Conservation (phyloP, 1,139 yeast species). For the Scheffersomyces parashehatae region DNA sequence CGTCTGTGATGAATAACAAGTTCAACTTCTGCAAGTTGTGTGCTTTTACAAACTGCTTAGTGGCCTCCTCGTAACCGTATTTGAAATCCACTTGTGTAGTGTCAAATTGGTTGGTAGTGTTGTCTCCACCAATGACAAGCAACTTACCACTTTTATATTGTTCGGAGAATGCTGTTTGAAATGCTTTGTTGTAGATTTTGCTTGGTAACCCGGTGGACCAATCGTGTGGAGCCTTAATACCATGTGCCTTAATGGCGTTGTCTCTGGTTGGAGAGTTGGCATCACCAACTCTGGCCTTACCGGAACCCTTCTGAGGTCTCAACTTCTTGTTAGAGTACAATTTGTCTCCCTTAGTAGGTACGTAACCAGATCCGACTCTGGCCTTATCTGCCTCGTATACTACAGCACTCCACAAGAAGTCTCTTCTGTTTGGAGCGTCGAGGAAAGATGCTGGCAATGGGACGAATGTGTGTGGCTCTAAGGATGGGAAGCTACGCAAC, state of each 20-base stretch:
- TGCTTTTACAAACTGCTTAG: constrained; percentile 56
- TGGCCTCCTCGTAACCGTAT: constrained; percentile 50
- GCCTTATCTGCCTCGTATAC: constrained; percentile 87
- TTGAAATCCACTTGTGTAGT: constrained; percentile 44
- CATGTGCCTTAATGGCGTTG: constrained; percentile 89
- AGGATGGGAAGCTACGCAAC: constrained; percentile 80
- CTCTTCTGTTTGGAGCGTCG: constrained; percentile 81
- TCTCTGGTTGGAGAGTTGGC: constrained; percentile 90
- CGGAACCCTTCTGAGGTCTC: constrained; percentile 89
- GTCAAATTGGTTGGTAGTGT: constrained; percentile 19
- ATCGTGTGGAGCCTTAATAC: constrained; percentile 88
- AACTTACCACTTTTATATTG: constrained; percentile 76
- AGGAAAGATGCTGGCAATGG: constrained; percentile 74
- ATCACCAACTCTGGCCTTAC: constrained; percentile 95
- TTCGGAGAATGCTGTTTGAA: constrained; percentile 78
- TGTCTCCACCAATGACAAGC: constrained; percentile 62
- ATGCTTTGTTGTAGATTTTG: constrained; percentile 73
- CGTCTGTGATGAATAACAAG: constrained; percentile 66
- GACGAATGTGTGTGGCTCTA: constrained; percentile 76
- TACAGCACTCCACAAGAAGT: constrained; percentile 90
- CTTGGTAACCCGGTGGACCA: constrained; percentile 80
- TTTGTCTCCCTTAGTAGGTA: constrained; percentile 82
- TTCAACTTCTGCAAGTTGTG: constrained; percentile 58
- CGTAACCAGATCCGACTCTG: constrained; percentile 87
- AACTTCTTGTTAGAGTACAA: constrained; percentile 84